Evolutionary conservation across 2,329 filamentous ascomycete genomes (phyloP).

Genomic region (Nectriaceae sp.): DNA sequence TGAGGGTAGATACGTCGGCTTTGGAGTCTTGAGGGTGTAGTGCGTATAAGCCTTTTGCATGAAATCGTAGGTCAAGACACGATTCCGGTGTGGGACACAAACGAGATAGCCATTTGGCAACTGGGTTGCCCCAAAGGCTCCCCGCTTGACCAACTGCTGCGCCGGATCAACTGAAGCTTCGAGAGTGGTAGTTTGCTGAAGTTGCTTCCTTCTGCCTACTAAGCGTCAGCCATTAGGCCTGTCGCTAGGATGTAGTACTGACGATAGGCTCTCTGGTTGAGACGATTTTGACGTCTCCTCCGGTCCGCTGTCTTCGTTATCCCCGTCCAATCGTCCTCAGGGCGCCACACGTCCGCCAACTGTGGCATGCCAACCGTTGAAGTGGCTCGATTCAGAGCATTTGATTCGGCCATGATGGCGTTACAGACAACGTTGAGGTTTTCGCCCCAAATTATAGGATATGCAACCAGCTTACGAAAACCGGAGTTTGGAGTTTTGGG

Average conservation of each 20-base stretch:
- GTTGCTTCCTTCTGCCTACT: constrained; percentile 19
- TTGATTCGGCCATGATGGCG: background rate
- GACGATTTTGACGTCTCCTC: constrained; percentile 25
- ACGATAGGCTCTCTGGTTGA: constrained; percentile 27
- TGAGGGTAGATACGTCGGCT: constrained; percentile 13
- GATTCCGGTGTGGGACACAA: constrained; percentile 1
- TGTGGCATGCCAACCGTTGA: constrained; percentile 12
- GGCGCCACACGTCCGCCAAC: constrained; percentile 14
- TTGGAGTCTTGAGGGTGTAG: constrained; percentile 16
- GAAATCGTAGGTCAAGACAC: constrained; percentile 19
- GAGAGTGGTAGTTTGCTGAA: background rate
- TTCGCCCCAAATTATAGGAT: background rate
- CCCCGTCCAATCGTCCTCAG: constrained; percentile 26
- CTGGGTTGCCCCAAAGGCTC: background rate
- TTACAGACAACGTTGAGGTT: too few species aligned
- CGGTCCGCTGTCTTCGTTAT: constrained; percentile 23
- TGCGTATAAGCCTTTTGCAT: constrained; percentile 20
- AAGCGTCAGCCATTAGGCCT: background rate
- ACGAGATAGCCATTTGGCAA: constrained; percentile 7
- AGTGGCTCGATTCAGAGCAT: background rate
- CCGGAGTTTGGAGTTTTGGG: too few species aligned
- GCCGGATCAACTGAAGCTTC: constrained; percentile 1
- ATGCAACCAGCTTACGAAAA: constrained; percentile 10
- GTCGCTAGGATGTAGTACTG: constrained; percentile 1
- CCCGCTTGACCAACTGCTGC: background rate